phyloP scores from a whole-genome alignment of 768 basidiomycete genomes.

The Panaeolus cyanescens region DNA sequence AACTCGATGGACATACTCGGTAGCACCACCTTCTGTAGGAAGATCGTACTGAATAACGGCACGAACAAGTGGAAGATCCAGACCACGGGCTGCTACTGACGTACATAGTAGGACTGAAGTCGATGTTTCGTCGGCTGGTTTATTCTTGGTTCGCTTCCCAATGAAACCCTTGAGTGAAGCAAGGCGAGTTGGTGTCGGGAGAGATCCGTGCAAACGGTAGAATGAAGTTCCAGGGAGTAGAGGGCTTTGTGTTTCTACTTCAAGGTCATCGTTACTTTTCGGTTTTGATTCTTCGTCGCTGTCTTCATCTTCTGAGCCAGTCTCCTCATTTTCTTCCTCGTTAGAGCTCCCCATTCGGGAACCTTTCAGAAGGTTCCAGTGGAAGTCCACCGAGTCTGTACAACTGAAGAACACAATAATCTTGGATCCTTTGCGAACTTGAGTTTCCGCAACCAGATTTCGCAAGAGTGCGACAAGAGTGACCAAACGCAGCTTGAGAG shows the following conservation, averaged over 20 bases:
- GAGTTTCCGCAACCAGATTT: slow-evolving; percentile 67
- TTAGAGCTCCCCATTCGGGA: slow-evolving; percentile 58
- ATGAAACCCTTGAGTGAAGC: slow-evolving; percentile 86
- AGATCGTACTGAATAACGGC: slow-evolving; percentile 97
- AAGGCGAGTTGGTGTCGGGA: slow-evolving; percentile 79
- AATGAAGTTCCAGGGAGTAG: slow-evolving; percentile 82
- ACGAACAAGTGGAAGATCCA: slow-evolving; percentile 92
- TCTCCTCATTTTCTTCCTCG: slow-evolving; percentile 19
- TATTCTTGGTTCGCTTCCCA: slow-evolving; percentile 32
- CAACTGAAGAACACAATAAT: slow-evolving; percentile 96
- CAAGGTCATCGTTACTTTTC: slow-evolving; percentile 27
- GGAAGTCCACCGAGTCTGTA: slow-evolving; percentile 97
- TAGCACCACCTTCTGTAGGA: slow-evolving; percentile 95
- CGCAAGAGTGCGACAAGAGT: slow-evolving; percentile 86
- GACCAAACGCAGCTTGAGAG: slow-evolving; percentile 93
- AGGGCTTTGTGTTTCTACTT: slow-evolving; percentile 62
- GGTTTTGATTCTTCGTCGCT: slow-evolving; percentile 26
- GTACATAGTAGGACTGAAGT: slow-evolving; percentile 90
- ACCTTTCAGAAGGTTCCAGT: slow-evolving; percentile 83
- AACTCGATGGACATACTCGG: slow-evolving; percentile 96
- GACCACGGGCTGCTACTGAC: slow-evolving; percentile 96
- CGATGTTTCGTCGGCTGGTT: slow-evolving; percentile 21
- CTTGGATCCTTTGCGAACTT: slow-evolving; percentile 56
- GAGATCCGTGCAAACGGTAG: slow-evolving; percentile 91
- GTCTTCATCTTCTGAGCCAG: slow-evolving; percentile 23